phyloP scores from a whole-genome alignment of 2,329 filamentous ascomycete species.

The Aureobasidium sp. region DNA sequence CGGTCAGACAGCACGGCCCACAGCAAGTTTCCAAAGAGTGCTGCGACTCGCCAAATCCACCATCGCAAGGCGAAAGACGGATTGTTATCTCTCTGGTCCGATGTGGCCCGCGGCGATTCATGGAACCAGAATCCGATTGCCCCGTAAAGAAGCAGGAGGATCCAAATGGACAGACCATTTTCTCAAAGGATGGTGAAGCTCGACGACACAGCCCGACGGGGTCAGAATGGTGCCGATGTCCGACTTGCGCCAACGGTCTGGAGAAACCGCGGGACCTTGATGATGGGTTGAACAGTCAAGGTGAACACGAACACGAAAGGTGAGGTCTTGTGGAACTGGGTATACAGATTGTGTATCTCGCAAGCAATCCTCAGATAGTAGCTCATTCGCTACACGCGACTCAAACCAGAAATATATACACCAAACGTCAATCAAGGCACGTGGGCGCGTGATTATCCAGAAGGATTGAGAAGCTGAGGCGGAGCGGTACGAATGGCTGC shows the following conservation, averaged over 20 bases:
- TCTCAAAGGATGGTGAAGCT: background rate
- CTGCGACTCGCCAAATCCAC: background rate
- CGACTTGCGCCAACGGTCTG: constrained; percentile 5
- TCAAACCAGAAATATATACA: background rate
- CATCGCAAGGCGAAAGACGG: background rate
- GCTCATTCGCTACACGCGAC: too few species aligned
- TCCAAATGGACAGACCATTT: constrained; percentile 2
- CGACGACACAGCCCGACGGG: background rate
- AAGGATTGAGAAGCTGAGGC: background rate
- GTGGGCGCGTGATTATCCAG: constrained; percentile 2
- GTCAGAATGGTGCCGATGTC: background rate
- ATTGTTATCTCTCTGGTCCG: background rate
- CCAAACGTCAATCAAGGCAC: background rate
- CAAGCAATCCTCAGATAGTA: background rate
- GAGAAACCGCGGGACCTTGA: constrained; percentile 5
- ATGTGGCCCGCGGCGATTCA: background rate
- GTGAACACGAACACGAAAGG: background rate
- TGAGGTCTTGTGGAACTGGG: background rate
- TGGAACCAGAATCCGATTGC: background rate
- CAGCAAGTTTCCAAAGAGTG: background rate
- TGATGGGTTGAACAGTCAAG: background rate
- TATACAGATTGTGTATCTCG: background rate
- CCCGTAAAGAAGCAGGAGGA: background rate
- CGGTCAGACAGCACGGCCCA: constrained; percentile 3
- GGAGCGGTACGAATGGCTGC: constrained; percentile 10